phyloP scores from a whole-genome alignment of 805 yeast genomes.

The Peterozyma toletana region DNA sequence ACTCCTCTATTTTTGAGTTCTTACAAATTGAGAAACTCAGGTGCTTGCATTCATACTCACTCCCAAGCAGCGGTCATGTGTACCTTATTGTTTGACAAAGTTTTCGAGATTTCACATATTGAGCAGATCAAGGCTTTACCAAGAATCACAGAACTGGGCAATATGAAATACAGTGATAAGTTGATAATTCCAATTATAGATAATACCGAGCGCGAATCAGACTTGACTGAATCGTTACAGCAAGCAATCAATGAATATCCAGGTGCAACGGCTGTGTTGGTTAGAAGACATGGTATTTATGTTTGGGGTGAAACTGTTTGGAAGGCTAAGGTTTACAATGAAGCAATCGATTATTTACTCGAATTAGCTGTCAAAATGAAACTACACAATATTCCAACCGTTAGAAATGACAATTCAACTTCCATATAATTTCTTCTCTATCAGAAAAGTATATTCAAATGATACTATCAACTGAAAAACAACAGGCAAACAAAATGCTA shows the following conservation, averaged over 20 bases:
- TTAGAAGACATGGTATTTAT: conserved; percentile 88
- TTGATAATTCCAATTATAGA: conserved; percentile 85
- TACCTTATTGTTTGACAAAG: conserved; percentile 61
- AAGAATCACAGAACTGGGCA: conserved; percentile 54
- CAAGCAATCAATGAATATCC: conserved; percentile 67
- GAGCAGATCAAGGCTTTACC: conserved; percentile 95
- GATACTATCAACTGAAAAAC: no score
- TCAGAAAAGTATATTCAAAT: no score
- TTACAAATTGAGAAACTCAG: conserved; percentile 62
- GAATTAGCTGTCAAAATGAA: conserved; percentile 83
- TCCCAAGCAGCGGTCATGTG: conserved; percentile 84
- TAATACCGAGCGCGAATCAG: conserved; percentile 84
- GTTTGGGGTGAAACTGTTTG: conserved; percentile 95
- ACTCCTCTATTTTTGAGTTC: conserved; percentile 82
- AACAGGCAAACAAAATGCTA: no score
- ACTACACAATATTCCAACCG: conserved; percentile 55
- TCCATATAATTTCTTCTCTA: conserved; percentile 3
- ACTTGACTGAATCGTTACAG: conserved; percentile 59
- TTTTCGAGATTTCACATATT: conserved; percentile 68
- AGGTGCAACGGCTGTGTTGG: conserved; percentile 76
- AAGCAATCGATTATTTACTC: conserved; percentile 83
- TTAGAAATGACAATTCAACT: conserved; percentile 9
- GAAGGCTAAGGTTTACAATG: conserved; percentile 91
- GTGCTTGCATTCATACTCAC: conserved; percentile 94
- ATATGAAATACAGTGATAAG: conserved; percentile 65